Conservation (phyloP, 208 protist genomes). For the Leishmania mexicana region DNA sequence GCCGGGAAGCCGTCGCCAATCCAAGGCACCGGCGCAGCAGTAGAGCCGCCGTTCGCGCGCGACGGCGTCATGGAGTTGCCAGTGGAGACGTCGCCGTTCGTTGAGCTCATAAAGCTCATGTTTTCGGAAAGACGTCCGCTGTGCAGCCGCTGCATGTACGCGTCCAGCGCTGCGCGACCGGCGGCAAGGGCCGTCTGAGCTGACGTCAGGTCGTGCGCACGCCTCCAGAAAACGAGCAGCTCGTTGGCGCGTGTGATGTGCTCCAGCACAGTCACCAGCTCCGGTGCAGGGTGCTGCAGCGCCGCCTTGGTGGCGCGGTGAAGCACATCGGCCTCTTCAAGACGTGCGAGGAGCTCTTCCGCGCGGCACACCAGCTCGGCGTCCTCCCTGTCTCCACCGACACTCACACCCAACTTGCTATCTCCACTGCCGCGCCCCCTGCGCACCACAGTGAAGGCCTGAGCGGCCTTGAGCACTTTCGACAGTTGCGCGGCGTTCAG, state of each 20-base stretch:
- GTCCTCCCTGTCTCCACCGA: slow-evolving; percentile 16
- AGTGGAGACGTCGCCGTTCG: background rate
- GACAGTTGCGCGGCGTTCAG: slow-evolving; percentile 21
- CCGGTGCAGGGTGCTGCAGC: slow-evolving; percentile 34
- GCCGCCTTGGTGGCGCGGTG: slow-evolving; percentile 23
- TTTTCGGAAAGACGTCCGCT: background rate
- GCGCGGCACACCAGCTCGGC: slow-evolving; percentile 36
- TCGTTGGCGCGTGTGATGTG: slow-evolving; percentile 73
- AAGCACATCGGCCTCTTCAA: slow-evolving; percentile 50
- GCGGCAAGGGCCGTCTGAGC: slow-evolving; percentile 26
- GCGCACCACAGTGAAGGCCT: background rate
- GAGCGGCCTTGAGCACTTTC: slow-evolving; percentile 24
- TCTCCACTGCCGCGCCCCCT: background rate
- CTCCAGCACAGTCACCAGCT: slow-evolving; percentile 49
- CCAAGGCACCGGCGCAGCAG: slow-evolving; percentile 4
- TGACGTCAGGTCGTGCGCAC: slow-evolving; percentile 35
- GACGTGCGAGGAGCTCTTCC: slow-evolving; percentile 49
- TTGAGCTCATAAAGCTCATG: background rate
- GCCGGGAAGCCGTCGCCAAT: slow-evolving; percentile 28
- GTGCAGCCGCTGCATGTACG: background rate
- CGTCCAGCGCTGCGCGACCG: slow-evolving; percentile 24
- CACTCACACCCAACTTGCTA: background rate
- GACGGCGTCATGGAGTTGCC: background rate
- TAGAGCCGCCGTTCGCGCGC: background rate
- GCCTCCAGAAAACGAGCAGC: slow-evolving; percentile 44